A percentile compares a stretch with the other conserved stretches of the same genome.
Conservation (phyloP, 208 protist genomes). For the Leishmania amazonensis region DNA sequence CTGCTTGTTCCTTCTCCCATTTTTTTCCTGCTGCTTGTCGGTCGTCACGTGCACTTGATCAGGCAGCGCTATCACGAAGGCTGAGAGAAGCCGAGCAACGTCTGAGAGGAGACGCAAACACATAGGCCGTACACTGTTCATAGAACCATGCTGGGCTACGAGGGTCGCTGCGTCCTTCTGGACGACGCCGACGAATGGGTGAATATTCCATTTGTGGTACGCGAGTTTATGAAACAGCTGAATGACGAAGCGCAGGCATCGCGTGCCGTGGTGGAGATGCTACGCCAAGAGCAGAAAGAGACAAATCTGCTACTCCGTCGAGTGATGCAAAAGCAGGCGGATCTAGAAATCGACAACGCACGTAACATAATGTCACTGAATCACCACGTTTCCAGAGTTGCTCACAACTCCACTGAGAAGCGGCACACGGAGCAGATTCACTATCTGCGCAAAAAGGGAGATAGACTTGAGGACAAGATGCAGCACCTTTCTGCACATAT, state of each 20-base stretch:
- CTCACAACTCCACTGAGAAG: conserved; percentile 3
- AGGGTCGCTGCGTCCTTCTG: conserved; percentile 27
- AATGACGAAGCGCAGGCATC: conserved; percentile 51
- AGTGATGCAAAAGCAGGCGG: conserved; percentile 58
- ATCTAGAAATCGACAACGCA: conserved; percentile 56
- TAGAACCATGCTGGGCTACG: conserved; percentile 37
- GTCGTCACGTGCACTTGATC: background rate
- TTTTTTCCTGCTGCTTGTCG: background rate
- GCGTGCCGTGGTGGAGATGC: conserved; percentile 27
- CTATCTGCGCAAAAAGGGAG: conserved; percentile 28
- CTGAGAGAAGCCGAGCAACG: background rate
- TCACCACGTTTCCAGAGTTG: background rate
- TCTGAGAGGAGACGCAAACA: background rate
- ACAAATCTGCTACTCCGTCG: conserved; percentile 42
- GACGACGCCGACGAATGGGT: conserved; percentile 78
- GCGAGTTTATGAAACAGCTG: conserved; percentile 49
- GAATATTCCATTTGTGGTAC: conserved; percentile 74
- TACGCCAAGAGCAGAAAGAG: conserved; percentile 56
- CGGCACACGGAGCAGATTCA: conserved; percentile 30
- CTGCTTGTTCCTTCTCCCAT: background rate
- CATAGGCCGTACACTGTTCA: background rate
- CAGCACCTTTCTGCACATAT: conserved; percentile 6
- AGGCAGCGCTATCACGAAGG: background rate
- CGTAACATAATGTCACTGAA: conserved; percentile 34
- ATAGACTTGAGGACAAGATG: conserved; percentile 32